phyloP scores from a whole-genome alignment of 106 monocot genomes.

The Dendrobium catenatum region DNA sequence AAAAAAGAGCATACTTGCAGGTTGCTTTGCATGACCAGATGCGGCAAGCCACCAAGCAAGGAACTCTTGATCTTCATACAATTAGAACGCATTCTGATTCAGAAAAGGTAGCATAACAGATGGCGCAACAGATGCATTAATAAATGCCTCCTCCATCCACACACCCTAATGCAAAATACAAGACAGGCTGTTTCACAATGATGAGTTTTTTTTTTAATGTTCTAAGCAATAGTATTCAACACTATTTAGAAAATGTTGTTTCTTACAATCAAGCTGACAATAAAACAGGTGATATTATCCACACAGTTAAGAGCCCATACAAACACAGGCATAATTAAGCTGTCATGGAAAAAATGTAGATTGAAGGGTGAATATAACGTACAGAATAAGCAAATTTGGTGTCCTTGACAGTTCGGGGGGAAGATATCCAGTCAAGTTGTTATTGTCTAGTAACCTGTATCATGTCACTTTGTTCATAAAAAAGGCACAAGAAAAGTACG shows the following conservation, averaged over 20 bases:
- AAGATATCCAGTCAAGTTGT: constrained; percentile 83
- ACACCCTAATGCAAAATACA: not conserved
- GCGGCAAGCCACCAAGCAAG: no score
- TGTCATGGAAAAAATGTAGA: not conserved
- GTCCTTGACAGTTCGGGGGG: constrained; percentile 58
- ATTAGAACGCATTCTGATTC: no score
- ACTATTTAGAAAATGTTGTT: not conserved
- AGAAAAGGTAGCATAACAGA: no score
- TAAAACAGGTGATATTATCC: not conserved
- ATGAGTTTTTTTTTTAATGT: not conserved
- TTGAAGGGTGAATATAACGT: constrained; percentile 18
- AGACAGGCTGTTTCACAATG: not conserved
- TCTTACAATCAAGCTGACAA: no score
- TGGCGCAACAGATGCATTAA: not conserved
- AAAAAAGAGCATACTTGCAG: no score
- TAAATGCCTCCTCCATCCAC: not conserved
- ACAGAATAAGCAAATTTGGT: constrained; percentile 78
- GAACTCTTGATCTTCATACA: no score
- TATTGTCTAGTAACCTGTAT: constrained; percentile 96
- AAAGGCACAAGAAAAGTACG: not conserved
- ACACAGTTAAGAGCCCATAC: not conserved
- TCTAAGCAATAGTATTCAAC: not conserved
- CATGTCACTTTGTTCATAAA: constrained; percentile 16
- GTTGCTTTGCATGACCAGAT: no score
- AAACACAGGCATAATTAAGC: not conserved